Conservation (phyloP, 495 filamentous ascomycete species). For the Pyrenula aspistea region DNA sequence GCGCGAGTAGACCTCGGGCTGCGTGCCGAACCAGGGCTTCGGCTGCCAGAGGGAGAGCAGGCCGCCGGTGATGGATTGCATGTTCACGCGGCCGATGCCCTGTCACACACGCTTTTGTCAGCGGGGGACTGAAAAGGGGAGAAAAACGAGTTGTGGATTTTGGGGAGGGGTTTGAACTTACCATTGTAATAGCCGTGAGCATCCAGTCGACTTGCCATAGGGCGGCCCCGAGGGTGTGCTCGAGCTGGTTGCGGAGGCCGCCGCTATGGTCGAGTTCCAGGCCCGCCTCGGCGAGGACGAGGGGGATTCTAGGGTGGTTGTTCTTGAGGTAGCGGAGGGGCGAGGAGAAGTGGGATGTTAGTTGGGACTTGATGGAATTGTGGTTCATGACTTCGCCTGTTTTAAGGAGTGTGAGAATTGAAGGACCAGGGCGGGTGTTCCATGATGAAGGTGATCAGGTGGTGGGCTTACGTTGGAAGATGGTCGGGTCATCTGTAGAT, state of each 20-base stretch:
- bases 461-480: neutral
- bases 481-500: neutral
- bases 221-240: neutral
- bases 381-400: neutral
- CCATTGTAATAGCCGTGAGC: neutral
- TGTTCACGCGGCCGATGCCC: neutral
- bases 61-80: neutral
- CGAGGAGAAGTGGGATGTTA: neutral
- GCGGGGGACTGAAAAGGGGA: no score
- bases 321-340: neutral
- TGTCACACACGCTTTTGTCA: no score
- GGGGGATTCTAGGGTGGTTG: neutral
- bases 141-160: no score
- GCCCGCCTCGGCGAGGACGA: neutral
- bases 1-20: neutral
- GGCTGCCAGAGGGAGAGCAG: neutral
- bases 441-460: no score
- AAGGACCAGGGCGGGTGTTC: no score
- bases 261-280: neutral
- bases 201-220: neutral
- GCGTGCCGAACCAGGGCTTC: neutral
- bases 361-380: neutral
- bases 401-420: neutral
- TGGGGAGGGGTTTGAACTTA: neutral
- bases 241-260: neutral